A percentile compares a stretch with the other conserved stretches of the same genome.
phyloP scores from a whole-genome alignment of 257 asterid genomes.

The Solanum sejunctum region DNA sequence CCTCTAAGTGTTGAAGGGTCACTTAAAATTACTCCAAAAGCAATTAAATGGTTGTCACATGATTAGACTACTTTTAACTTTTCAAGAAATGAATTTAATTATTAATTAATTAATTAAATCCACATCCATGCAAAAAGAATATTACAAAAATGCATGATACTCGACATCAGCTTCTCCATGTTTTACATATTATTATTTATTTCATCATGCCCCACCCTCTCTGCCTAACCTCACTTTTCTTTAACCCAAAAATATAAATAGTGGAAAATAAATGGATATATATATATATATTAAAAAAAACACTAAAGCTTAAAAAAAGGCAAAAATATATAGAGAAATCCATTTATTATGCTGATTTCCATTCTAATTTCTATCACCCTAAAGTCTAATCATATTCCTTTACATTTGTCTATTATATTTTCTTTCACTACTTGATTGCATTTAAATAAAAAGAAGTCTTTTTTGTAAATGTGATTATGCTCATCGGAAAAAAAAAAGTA shows the following conservation, averaged over 20 bases:
- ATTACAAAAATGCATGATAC: background rate
- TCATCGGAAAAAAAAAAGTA: too few relatives aligned
- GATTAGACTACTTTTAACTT: background rate
- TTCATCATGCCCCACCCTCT: background rate
- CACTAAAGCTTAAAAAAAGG: too few relatives aligned
- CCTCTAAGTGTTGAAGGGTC: constrained; percentile 3
- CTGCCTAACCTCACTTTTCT: background rate
- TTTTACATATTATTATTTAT: background rate
- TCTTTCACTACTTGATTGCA: too few relatives aligned
- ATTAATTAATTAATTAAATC: background rate
- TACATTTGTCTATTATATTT: too few relatives aligned
- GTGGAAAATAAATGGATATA: background rate
- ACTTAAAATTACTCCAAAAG: background rate
- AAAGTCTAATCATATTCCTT: too few relatives aligned
- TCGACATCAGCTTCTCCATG: background rate
- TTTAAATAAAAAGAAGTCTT: too few relatives aligned
- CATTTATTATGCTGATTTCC: too few relatives aligned
- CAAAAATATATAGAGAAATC: too few relatives aligned
- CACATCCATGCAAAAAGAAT: background rate
- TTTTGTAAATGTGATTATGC: too few relatives aligned
- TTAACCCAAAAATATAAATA: background rate
- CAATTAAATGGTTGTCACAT: background rate
- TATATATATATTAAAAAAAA: too few relatives aligned
- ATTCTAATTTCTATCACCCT: too few relatives aligned
- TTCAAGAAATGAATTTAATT: background rate